Base-by-base conservation (phyloP, 2,329 filamentous ascomycete genomes). In the Purpureocillium lavendulum region DNA sequence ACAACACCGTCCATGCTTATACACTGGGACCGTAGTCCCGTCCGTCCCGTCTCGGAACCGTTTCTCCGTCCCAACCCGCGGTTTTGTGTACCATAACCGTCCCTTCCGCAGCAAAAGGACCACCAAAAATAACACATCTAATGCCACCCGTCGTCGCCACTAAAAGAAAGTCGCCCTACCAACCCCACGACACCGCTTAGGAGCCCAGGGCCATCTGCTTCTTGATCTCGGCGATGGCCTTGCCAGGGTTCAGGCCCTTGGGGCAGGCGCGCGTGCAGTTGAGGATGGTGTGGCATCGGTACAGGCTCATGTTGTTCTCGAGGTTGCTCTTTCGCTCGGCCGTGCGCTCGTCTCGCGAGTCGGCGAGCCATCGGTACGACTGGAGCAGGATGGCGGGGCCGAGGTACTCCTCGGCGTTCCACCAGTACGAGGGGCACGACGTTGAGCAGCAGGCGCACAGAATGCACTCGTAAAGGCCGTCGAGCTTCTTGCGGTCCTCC, bases 341-440 rank as follows among this genome's bases (percentile, higher is more conserved):
- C 56, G 75, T 94, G 65, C 78, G 81, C 78, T 96, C 84, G 63
- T 98, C 92, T 66, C 92, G 84, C 33, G 87, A 94, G 65, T 98
- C 92, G 59, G 82, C 84, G 51, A 98, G 75, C 92, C 92, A 98
- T 60, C 90, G 82, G 80, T 97, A 98, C 8, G 88, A 95, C 71
- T 98, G 92, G 51, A 98, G 80, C 39, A 98, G 84, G 45, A 98
- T 87, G 51, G 92, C 92, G 44, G 92, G 92, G 48, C 92, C 92
- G 37, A 98, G 86, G 72, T 98, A 98, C 67, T 97, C 89, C 70
- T 97, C 89, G 53, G 84, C 82, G 75, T 98, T 98, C 92, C 92
- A 98, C 92, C 92, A 98, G 77, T 98, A 98, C 14, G 88, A 96
- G n/a, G 92, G 92, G 76, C 92, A 98, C 35, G 90, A 95, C 16